Conservation (phyloP, 2,329 filamentous ascomycete species). For the Raffaelea arxii region DNA sequence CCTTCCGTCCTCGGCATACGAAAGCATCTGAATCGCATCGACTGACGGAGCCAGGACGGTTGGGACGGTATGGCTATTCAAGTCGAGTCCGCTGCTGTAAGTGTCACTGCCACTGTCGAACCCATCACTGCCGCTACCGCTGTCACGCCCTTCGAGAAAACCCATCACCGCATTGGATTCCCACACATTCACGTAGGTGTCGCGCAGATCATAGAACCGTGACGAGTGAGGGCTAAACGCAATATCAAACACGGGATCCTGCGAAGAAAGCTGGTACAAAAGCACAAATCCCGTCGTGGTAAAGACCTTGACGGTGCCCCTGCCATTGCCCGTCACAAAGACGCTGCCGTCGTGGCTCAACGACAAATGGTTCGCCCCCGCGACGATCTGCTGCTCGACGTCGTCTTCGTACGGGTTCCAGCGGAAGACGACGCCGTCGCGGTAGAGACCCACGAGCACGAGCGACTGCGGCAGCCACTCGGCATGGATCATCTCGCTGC, state of each 20-base stretch:
- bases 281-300: background rate
- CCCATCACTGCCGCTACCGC: background rate
- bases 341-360: background rate
- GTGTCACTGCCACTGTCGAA: background rate
- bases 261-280: background rate
- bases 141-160: background rate
- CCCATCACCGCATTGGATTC: background rate
- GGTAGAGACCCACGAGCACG: background rate
- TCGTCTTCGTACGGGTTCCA: background rate
- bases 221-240: background rate
- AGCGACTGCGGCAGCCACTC: background rate
- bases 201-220: background rate
- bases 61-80: too few species aligned
- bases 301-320: background rate
- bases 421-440: background rate
- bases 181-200: background rate
- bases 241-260: background rate
- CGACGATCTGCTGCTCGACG: background rate
- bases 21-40: background rate
- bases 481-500: background rate
- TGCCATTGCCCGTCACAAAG: background rate
- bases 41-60: too few species aligned
- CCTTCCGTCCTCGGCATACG: background rate
- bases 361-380: background rate
- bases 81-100: too few species aligned